phyloP scores from a whole-genome alignment of 768 basidiomycete genomes.

The Amanita phalloides region DNA sequence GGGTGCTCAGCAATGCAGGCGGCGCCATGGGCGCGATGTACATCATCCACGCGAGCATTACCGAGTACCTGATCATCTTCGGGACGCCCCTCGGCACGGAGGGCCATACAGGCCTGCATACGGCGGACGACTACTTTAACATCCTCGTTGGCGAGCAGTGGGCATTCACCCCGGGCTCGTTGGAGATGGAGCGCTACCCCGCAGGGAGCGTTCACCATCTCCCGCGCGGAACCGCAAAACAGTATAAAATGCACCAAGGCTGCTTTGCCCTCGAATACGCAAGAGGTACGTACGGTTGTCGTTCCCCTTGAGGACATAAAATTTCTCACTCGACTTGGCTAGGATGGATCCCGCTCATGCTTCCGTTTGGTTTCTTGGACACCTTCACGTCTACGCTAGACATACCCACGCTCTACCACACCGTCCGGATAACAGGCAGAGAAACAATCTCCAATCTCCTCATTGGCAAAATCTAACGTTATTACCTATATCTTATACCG shows the following conservation, averaged over 20 bases:
- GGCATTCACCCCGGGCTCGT: conserved; percentile 74
- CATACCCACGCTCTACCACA: conserved; percentile 70
- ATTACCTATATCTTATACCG: neutral
- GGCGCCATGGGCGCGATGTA: conserved; percentile 99
- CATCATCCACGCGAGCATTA: conserved; percentile 91
- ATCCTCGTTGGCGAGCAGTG: conserved; percentile 93
- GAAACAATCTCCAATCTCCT: conserved; percentile 65
- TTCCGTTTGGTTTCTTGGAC: conserved; percentile 91
- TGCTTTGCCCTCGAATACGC: conserved; percentile 97
- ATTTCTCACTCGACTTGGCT: neutral
- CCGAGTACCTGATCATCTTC: conserved; percentile 94
- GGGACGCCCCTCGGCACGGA: conserved; percentile 96
- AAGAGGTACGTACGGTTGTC: conserved; percentile 56
- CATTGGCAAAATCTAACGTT: conserved; percentile 3
- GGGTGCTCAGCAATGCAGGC: conserved; percentile 96
- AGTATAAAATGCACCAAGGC: conserved; percentile 96
- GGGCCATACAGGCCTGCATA: conserved; percentile 89
- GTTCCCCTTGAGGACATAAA: neutral
- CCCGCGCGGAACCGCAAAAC: conserved; percentile 76
- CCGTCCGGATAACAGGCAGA: conserved; percentile 63
- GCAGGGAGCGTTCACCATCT: conserved; percentile 82
- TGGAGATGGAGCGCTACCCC: conserved; percentile 79
- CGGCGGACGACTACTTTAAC: conserved; percentile 97
- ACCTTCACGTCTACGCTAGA: conserved; percentile 83
- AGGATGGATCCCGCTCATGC: conserved; percentile 98